Evolutionary conservation across 1,284 basidiomycete genomes (phyloP).

Genomic region (Entoloma clypeatum): DNA sequence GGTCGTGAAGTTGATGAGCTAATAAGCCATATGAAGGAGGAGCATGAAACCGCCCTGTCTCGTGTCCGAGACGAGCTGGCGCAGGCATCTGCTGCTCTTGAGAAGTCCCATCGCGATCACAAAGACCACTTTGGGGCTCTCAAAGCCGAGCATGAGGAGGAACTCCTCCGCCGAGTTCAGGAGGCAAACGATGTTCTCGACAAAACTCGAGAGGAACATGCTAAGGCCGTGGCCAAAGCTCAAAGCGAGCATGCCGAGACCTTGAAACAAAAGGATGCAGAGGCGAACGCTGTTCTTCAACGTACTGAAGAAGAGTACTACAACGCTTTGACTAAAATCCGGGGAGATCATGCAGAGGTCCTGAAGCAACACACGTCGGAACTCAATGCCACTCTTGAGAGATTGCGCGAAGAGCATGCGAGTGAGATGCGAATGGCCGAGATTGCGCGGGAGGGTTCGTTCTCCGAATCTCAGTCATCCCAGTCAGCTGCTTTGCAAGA

Average conservation of each 20-base stretch:
- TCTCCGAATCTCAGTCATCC: conserved; percentile 70
- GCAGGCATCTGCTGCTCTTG: conserved; percentile 38
- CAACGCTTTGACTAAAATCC: conserved; percentile 68
- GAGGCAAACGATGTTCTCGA: conserved; percentile 48
- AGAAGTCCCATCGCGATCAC: conserved; percentile 49
- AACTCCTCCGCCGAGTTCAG: conserved; percentile 42
- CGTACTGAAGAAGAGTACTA: conserved; percentile 78
- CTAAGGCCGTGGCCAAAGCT: conserved; percentile 45
- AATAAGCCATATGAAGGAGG: conserved; percentile 37
- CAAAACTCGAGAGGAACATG: conserved; percentile 49
- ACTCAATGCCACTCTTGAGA: conserved; percentile 53
- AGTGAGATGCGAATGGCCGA: conserved; percentile 65
- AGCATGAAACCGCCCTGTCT: conserved; percentile 34
- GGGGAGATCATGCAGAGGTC: conserved; percentile 60
- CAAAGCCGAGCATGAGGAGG: conserved; percentile 43
- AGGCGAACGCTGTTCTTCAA: conserved; percentile 49
- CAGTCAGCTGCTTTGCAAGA: conserved; percentile 54
- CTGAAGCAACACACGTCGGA: conserved; percentile 60
- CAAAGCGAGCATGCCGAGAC: conserved; percentile 50
- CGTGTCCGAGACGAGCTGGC: conserved; percentile 43
- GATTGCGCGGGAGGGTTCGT: conserved; percentile 66
- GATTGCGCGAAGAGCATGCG: conserved; percentile 69
- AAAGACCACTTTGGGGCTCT: conserved; percentile 49
- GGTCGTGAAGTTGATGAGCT: conserved; percentile 47
- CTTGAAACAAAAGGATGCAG: conserved; percentile 59